phyloP scores from a whole-genome alignment of 768 basidiomycete species.

The Boletus subparvulus region DNA sequence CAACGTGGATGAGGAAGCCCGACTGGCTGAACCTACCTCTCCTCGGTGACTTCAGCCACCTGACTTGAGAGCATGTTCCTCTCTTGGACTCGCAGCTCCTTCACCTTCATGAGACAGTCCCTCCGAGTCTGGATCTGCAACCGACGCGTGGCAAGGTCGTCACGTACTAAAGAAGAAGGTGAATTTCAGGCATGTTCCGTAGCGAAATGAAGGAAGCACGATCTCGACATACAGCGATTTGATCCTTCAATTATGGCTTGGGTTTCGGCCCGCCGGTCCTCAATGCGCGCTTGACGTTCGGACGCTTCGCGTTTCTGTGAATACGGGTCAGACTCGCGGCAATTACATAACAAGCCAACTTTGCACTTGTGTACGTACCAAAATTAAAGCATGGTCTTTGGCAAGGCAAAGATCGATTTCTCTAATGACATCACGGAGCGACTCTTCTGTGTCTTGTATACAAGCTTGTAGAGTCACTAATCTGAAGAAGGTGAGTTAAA shows the following conservation, averaged over 20 bases:
- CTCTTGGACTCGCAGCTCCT: slow-evolving; percentile 38
- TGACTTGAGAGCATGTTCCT: slow-evolving; percentile 20
- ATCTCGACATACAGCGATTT: slow-evolving; percentile 44
- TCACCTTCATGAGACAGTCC: slow-evolving; percentile 45
- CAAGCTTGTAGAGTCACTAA: slow-evolving; percentile 52
- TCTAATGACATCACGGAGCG: slow-evolving; percentile 46
- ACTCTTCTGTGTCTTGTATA: slow-evolving; percentile 50
- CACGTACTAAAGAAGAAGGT: slow-evolving; percentile 37
- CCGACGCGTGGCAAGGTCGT: slow-evolving; percentile 43
- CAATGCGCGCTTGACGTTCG: slow-evolving; percentile 58
- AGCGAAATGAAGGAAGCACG: slow-evolving; percentile 23
- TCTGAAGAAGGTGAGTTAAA: slow-evolving; percentile 33
- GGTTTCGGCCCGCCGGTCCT: slow-evolving; percentile 46
- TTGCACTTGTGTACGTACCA: slow-evolving; percentile 36
- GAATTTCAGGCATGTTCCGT: slow-evolving; percentile 8
- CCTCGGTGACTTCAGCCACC: slow-evolving; percentile 37
- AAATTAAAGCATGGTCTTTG: slow-evolving; percentile 37
- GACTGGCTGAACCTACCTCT: slow-evolving; percentile 34
- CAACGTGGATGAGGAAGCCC: slow-evolving; percentile 15
- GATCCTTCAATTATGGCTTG: slow-evolving; percentile 42
- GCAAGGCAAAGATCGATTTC: slow-evolving; percentile 50
- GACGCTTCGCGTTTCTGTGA: slow-evolving; percentile 65
- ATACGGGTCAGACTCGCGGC: slow-evolving; percentile 25
- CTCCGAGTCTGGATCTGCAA: slow-evolving; percentile 47
- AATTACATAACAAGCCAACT: slow-evolving; percentile 23